Conservation (phyloP, 352 stramenopile species). For the Phytophthora citricola region DNA sequence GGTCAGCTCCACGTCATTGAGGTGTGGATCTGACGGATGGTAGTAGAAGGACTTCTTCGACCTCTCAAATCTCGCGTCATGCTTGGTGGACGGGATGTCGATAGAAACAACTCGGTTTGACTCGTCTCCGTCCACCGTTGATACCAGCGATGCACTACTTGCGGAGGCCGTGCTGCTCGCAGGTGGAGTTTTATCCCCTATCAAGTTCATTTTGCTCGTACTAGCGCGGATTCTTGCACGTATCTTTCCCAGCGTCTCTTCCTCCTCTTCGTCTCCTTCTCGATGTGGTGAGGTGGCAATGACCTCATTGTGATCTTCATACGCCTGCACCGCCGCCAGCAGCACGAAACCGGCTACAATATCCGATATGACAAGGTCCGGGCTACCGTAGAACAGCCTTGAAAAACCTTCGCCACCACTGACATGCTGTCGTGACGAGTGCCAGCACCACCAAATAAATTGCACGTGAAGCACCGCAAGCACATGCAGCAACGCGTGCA, state of each 20-base stretch:
- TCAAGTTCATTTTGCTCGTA: conserved; percentile 26
- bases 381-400: conserved; percentile 86
- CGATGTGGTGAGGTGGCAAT: conserved; percentile 33
- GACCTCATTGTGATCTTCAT: conserved; percentile 64
- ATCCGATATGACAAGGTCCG: conserved; percentile 89
- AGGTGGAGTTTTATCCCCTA: conserved; percentile 5
- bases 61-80: conserved; percentile 13
- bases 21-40: conserved; percentile 47
- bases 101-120: conserved; percentile 56
- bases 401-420: conserved; percentile 87
- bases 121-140: conserved; percentile 32
- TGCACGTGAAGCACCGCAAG: conserved; percentile 87
- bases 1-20: conserved; percentile 55
- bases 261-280: conserved; percentile 42
- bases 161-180: conserved; percentile 8
- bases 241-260: conserved; percentile 60
- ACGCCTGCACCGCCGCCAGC: conserved; percentile 78
- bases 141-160: conserved; percentile 25
- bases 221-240: conserved; percentile 51
- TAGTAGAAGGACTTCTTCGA: conserved; percentile 38
- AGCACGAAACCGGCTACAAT: conserved; percentile 88
- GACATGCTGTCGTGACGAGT: conserved; percentile 90
- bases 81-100: conserved; percentile 37
- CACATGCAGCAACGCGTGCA: conserved; percentile 83
- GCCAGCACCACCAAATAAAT: conserved; percentile 84